phyloP scores from a whole-genome alignment of 306 rosid species.

The Coriaria nepalensis region DNA sequence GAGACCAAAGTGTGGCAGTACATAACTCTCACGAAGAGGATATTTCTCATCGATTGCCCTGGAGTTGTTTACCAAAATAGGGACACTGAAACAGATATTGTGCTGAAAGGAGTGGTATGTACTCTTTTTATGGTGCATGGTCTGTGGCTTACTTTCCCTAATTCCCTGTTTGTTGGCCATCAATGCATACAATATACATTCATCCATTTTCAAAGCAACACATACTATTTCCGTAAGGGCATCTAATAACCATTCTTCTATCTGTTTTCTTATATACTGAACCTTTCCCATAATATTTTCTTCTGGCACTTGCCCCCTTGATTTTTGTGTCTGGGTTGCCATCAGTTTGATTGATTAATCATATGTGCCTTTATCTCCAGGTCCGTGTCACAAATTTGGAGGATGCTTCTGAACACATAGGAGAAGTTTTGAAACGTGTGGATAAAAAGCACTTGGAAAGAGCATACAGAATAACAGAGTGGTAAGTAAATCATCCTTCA shows the following conservation, averaged over 20 bases:
- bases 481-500: conserved; percentile 26
- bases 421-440: conserved; percentile 91
- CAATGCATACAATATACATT: no score
- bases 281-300: no score
- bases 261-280: no score
- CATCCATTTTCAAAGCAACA: no score
- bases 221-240: no score
- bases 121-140: not conserved
- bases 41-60: conserved; percentile 86
- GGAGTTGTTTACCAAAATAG: conserved; percentile 82
- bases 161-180: no score
- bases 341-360: not conserved
- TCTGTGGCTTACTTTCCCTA: no score
- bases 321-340: not conserved
- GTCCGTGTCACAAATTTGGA: conserved; percentile 89
- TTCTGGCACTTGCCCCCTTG: not conserved
- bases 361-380: conserved; percentile 23
- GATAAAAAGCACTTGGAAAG: conserved; percentile 72
- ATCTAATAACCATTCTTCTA: no score
- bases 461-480: conserved; percentile 69
- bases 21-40: conserved; percentile 90
- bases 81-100: conserved; percentile 80
- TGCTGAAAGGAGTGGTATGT: conserved; percentile 90
- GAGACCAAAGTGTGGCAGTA: conserved; percentile 97
- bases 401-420: conserved; percentile 92